These are phyloP conservation scores for Meyerozyma guilliermondii DNA, from an alignment of 1,139 yeast genomes.

Conservation along the genomic window DNA sequence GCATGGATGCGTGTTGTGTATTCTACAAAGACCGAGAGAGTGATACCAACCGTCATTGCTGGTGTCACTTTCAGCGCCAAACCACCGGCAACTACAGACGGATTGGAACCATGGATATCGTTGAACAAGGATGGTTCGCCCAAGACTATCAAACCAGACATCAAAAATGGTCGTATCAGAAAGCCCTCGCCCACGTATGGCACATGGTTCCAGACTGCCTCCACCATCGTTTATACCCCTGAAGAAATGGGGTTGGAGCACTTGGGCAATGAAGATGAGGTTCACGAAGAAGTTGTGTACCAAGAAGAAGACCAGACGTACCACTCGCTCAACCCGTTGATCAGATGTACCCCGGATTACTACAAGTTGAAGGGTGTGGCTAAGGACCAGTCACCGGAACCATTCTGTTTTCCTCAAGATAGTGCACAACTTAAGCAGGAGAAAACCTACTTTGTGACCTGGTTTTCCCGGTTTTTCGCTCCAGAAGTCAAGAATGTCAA, in stretches of 20 bases:
- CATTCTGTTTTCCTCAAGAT: constrained; percentile 79
- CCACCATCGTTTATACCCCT: constrained; percentile 50
- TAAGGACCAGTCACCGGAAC: constrained; percentile 54
- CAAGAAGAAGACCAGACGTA: constrained; percentile 67
- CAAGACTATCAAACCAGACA: constrained; percentile 67
- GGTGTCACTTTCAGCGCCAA: constrained; percentile 77
- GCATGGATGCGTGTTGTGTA: constrained; percentile 78
- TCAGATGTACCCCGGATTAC: constrained; percentile 78
- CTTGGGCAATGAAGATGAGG: constrained; percentile 50
- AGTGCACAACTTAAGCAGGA: constrained; percentile 51
- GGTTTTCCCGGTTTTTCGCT: constrained; percentile 65
- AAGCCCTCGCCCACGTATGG: constrained; percentile 68
- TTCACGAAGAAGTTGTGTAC: constrained; percentile 48
- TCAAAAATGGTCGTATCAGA: constrained; percentile 65
- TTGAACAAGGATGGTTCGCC: constrained; percentile 77
- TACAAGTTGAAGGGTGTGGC: constrained; percentile 63
- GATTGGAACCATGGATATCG: constrained; percentile 78
- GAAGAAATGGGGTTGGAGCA: constrained; percentile 67
- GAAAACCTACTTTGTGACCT: constrained; percentile 66
- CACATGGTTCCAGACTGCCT: constrained; percentile 70
- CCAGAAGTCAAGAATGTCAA: constrained; percentile 53
- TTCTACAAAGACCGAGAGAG: constrained; percentile 52
- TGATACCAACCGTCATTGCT: constrained; percentile 74
- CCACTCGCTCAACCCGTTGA: constrained; percentile 65
- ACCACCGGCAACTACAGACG: constrained; percentile 63